A percentile compares a stretch with the other conserved stretches of the same genome.
Conservation (phyloP, 2,329 filamentous ascomycete species). For the Cladophialophora exuberans region DNA sequence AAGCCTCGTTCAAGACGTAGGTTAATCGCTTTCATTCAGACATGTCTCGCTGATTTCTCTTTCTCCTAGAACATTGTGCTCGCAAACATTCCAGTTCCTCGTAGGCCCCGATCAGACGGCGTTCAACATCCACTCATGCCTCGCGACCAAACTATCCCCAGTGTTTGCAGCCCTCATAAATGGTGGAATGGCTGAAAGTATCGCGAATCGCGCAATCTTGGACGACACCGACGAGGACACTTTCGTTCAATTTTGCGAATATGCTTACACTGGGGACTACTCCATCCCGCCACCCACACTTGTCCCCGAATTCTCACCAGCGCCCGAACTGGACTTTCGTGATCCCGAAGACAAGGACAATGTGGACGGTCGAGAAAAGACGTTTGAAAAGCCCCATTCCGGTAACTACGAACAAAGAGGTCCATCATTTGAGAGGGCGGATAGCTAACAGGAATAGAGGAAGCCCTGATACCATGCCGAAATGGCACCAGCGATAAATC, state of each 20-base stretch:
- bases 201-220: conserved; percentile 38
- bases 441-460: background rate
- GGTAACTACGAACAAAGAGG: background rate
- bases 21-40: background rate
- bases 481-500: background rate
- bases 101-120: background rate
- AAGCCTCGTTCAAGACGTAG: background rate
- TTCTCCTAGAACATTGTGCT: background rate
- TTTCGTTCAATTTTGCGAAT: conserved; percentile 54
- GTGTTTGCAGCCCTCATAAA: conserved; percentile 12
- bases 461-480: background rate
- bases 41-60: background rate
- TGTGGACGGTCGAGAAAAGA: background rate
- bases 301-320: background rate
- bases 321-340: background rate
- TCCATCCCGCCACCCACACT: conserved; percentile 38
- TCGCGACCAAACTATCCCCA: conserved; percentile 11
- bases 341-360: background rate
- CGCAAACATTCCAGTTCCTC: conserved; percentile 10
- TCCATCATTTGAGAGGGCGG: background rate
- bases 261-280: conserved; percentile 55
- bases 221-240: conserved; percentile 54
- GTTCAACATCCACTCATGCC: conserved; percentile 12
- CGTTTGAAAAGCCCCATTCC: background rate
- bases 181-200: conserved; percentile 9